Conservation (phyloP, 2,329 filamentous ascomycete genomes). For the Xylaria multiplex region DNA sequence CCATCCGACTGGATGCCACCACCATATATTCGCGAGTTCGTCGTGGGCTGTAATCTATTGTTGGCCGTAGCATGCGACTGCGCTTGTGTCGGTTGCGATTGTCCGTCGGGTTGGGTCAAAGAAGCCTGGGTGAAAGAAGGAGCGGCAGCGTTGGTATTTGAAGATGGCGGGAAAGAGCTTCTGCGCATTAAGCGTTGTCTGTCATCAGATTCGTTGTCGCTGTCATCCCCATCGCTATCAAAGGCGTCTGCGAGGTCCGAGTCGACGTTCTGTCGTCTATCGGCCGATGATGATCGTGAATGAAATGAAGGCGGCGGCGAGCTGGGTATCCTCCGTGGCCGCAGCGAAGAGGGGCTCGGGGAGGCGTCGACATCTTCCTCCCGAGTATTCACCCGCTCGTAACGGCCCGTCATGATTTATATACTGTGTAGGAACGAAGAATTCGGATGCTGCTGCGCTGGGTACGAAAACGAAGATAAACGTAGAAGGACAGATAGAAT, state of each 20-base stretch:
- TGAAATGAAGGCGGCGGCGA: constrained; percentile 86
- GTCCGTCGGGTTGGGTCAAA: constrained; percentile 34
- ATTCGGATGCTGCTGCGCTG: too few relatives aligned
- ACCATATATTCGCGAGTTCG: constrained; percentile 67
- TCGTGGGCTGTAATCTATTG: constrained; percentile 39
- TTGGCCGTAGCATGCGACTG: constrained; percentile 36
- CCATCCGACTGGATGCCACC: constrained; percentile 86
- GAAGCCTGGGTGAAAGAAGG: constrained; percentile 32
- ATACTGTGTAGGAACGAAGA: background rate
- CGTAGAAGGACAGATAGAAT: constrained; percentile 19
- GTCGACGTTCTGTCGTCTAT: constrained; percentile 65
- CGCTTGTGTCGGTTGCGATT: constrained; percentile 38
- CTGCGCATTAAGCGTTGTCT: constrained; percentile 86
- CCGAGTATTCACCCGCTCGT: constrained; percentile 69
- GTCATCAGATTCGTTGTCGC: constrained; percentile 80
- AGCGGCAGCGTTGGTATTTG: constrained; percentile 28
- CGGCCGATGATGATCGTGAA: constrained; percentile 79
- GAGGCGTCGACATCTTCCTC: constrained; percentile 61
- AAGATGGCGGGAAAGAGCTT: constrained; percentile 53
- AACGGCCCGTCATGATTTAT: constrained; percentile 62
- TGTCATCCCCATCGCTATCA: constrained; percentile 78
- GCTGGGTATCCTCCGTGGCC: constrained; percentile 57
- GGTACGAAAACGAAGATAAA: too few relatives aligned
- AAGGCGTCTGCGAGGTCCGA: constrained; percentile 92
- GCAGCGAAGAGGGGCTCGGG: constrained; percentile 47